Evolutionary conservation across 306 rosid genomes (phyloP).

Genomic region (Quercus rubra): DNA sequence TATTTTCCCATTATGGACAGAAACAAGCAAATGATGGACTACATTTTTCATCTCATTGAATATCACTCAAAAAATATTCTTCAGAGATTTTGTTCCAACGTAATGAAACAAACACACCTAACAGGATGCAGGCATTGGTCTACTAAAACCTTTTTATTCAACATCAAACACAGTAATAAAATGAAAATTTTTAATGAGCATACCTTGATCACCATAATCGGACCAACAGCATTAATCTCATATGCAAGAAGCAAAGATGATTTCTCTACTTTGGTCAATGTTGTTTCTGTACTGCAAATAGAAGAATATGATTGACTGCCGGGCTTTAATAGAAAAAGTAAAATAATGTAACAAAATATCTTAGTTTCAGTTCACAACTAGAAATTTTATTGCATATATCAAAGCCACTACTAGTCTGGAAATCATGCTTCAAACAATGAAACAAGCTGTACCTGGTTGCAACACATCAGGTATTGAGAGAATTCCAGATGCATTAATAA

Average conservation of each 20-base stretch:
- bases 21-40: not conserved
- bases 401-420: not conserved
- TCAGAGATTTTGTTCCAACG: not conserved
- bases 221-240: slow-evolving; percentile 93
- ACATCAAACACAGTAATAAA: not conserved
- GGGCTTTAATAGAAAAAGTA: not conserved
- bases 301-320: slow-evolving; percentile 20
- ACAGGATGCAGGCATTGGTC: not conserved
- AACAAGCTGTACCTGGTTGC: slow-evolving; percentile 67
- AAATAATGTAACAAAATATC: slow-evolving; percentile 1
- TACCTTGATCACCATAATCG: slow-evolving; percentile 91
- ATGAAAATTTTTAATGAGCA: slow-evolving; percentile 11
- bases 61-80: not conserved
- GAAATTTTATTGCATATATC: not conserved
- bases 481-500: slow-evolving; percentile 88
- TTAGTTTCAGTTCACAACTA: not conserved
- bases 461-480: slow-evolving; percentile 72
- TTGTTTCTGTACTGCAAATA: slow-evolving; percentile 68
- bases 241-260: slow-evolving; percentile 75
- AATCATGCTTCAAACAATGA: not conserved
- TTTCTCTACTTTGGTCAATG: slow-evolving; percentile 77
- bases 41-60: not conserved
- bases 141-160: not conserved
- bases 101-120: not conserved
- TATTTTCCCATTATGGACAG: not conserved